Evolutionary conservation across 2,329 filamentous ascomycete genomes (phyloP).

Genomic region (Botryosphaeria dothidea): DNA sequence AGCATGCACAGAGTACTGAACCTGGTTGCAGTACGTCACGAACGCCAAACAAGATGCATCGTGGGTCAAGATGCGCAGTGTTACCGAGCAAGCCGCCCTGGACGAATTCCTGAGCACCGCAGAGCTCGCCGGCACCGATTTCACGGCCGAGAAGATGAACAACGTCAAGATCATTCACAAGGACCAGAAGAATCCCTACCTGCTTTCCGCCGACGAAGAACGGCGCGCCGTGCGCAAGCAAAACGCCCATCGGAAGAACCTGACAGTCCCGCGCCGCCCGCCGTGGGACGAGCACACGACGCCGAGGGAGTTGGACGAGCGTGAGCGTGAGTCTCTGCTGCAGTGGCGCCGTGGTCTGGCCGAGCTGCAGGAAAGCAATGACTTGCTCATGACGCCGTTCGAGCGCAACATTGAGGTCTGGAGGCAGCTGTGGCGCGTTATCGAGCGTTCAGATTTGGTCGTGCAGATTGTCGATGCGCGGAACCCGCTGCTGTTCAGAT

Average conservation of each 20-base stretch:
- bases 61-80: conserved; percentile 99
- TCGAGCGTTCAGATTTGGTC: conserved; percentile 91
- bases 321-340: conserved; percentile 78
- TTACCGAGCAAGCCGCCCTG: conserved; percentile 93
- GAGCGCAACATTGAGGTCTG: conserved; percentile 97
- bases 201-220: conserved; percentile 85
- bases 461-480: conserved; percentile 98
- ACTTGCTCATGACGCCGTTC: conserved; percentile 95
- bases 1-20: conserved; percentile 25
- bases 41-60: conserved; percentile 87
- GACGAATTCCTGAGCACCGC: conserved; percentile 97
- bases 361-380: conserved; percentile 89
- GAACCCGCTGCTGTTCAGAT: conserved; percentile 91
- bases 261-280: conserved; percentile 89
- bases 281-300: conserved; percentile 87
- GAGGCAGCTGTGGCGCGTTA: conserved; percentile 97
- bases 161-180: conserved; percentile 98
- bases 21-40: conserved; percentile 70
- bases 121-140: conserved; percentile 96
- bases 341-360: conserved; percentile 89
- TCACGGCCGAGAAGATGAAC: conserved; percentile 98
- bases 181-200: conserved; percentile 92
- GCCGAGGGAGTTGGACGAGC: conserved; percentile 73
- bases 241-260: conserved; percentile 70
- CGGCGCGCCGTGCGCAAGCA: conserved; percentile 77